A percentile compares a stretch with the other conserved stretches of the same genome.
Conservation (phyloP, 1,139 yeast genomes). For the Yamadazyma diospyri region DNA sequence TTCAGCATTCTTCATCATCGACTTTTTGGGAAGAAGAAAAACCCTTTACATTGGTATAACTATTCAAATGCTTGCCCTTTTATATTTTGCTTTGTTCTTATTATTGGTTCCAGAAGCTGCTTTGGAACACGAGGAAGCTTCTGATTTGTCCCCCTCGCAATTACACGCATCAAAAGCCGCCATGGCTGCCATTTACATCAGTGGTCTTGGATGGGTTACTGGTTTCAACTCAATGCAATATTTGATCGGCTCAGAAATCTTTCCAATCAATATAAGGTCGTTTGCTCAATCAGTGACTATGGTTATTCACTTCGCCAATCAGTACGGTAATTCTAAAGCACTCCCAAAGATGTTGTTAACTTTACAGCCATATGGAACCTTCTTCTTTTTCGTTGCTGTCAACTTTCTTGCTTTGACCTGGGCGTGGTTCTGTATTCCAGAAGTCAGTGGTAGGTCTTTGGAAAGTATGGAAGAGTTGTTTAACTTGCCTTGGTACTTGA, state of each 20-base stretch:
- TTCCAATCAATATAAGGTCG: slow-evolving; percentile 53
- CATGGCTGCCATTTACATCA: slow-evolving; percentile 48
- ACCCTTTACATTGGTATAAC: slow-evolving; percentile 38
- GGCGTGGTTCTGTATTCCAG: slow-evolving; percentile 56
- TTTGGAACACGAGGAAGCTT: slow-evolving; percentile 20
- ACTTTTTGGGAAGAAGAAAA: slow-evolving; percentile 43
- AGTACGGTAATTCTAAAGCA: slow-evolving; percentile 59
- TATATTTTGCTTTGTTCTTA: slow-evolving; percentile 45
- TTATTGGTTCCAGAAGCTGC: slow-evolving; percentile 46
- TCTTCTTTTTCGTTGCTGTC: slow-evolving; percentile 51
- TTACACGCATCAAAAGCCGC: slow-evolving; percentile 47
- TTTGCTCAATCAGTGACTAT: slow-evolving; percentile 53
- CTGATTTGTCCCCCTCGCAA: slow-evolving; percentile 26
- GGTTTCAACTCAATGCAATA: slow-evolving; percentile 63
- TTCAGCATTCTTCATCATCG: slow-evolving; percentile 46
- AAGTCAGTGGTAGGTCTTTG: slow-evolving; percentile 50
- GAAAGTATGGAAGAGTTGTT: slow-evolving; percentile 58
- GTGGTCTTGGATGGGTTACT: slow-evolving; percentile 61
- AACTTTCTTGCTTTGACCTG: slow-evolving; percentile 39
- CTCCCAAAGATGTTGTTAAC: slow-evolving; percentile 49
- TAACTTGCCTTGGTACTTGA: slow-evolving; percentile 54
- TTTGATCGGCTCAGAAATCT: slow-evolving; percentile 55
- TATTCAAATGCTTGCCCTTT: slow-evolving; percentile 27
- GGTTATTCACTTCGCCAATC: slow-evolving; percentile 59
- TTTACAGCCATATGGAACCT: slow-evolving; percentile 50